Percentiles rank a stretch among this genome's conserved stretches.
These are phyloP conservation scores for Candida boidinii DNA, from an alignment of 805 yeast genomes.

Conservation along the genomic window DNA sequence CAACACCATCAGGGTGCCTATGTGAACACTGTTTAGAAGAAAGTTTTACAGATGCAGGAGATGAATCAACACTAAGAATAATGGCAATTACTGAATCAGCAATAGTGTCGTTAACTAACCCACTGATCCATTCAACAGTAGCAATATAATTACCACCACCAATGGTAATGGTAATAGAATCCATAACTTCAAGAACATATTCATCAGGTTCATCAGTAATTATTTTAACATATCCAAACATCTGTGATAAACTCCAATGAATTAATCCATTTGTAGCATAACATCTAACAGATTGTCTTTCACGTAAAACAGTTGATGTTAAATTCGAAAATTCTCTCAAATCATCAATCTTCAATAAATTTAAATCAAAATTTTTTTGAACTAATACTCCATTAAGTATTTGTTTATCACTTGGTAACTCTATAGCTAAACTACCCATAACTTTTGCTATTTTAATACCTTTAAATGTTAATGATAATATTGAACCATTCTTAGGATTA, in stretches of 20 bases:
- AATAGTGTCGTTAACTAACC: constrained; percentile 80
- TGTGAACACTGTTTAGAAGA: constrained; percentile 56
- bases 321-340: constrained; percentile 82
- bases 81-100: constrained; percentile 94
- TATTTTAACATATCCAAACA: constrained; percentile 83
- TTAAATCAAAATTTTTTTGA: constrained; percentile 83
- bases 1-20: constrained; percentile 10
- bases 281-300: constrained; percentile 69
- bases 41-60: constrained; percentile 90
- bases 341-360: constrained; percentile 75
- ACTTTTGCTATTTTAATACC: constrained; percentile 79
- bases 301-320: constrained; percentile 76
- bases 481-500: constrained; percentile 88
- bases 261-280: constrained; percentile 76
- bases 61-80: constrained; percentile 81
- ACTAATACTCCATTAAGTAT: constrained; percentile 76
- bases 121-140: constrained; percentile 85
- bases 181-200: constrained; percentile 53
- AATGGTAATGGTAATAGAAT: constrained; percentile 44
- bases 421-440: constrained; percentile 44
- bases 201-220: constrained; percentile 44
- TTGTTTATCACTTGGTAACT: constrained; percentile 29
- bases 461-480: constrained; percentile 64
- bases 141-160: constrained; percentile 37
- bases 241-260: constrained; percentile 85